Base-by-base conservation (phyloP, 2,329 filamentous ascomycete species). In the Cladorrhinum sp. region DNA sequence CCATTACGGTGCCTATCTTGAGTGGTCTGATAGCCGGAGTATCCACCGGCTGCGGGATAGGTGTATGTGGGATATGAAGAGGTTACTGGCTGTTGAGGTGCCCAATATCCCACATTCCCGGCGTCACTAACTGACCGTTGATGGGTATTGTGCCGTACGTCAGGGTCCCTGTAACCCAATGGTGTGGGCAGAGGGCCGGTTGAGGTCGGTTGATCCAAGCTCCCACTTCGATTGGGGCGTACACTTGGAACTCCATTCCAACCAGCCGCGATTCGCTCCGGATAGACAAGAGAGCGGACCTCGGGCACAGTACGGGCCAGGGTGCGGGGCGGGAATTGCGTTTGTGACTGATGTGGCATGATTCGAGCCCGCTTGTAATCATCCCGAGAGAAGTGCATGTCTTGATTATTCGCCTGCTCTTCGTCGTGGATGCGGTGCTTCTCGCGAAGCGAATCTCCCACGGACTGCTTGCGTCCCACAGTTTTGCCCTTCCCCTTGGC, bases 301-400 rank as follows among this genome's bases (percentile, higher is more conserved):
- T 54, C 59, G 23, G 65, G 68, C 53, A 66, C 63, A 23, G 20
- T 60, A 65, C 46, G 57, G 2, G 54, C 55, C 20, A 39, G 46
- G 30, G 61, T 62, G 12, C 65, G 68, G 48, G 71, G 69, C 28
- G 56, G 21, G n/a, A 53, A 36, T 7, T 33, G 53, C 10, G 26
- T 14, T 8, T 46, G n/a, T 16, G 42, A 18, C n/a, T 46, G n/a
- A 4, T 18, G 14, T 7, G 10, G 42, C 33, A 18, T 39, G 28
- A n/a, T 23, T 14, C 71, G 67, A 58, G 67, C 69, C 9, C 72
- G 70, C 63, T 75, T 74, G 58, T 70, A 69, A 20, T 46, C 42
- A 7, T 18, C 16, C n/a, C 42, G 42, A 18, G 42, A 18, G 42
- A 46, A 46, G 2, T 4, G 42, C 42, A 46, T 20, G n/a, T 20